Evolutionary conservation across 2,329 filamentous ascomycete species (phyloP).

Genomic region (Ceratocystis eucalypticola): DNA sequence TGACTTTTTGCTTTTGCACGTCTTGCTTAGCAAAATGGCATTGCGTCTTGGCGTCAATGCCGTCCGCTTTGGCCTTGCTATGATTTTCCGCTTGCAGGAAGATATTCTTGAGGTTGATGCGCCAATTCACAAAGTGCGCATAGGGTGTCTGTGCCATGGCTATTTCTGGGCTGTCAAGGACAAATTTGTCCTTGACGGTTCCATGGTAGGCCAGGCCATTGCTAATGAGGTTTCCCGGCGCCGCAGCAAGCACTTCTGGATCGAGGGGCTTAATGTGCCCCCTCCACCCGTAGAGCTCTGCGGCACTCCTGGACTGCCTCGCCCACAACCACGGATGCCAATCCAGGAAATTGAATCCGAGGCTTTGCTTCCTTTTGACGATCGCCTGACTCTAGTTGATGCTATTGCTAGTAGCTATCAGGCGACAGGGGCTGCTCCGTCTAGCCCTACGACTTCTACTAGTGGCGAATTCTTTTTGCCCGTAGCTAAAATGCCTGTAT

Average conservation of each 20-base stretch:
- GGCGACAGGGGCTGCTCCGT: constrained; percentile 48
- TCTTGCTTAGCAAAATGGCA: constrained; percentile 61
- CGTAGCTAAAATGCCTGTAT: constrained; percentile 4
- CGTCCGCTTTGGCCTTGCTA: constrained; percentile 63
- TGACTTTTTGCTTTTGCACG: constrained; percentile 64
- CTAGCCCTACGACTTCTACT: constrained; percentile 58
- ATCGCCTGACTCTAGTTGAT: constrained; percentile 57
- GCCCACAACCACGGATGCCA: constrained; percentile 34
- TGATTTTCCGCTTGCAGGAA: constrained; percentile 80
- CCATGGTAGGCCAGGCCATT: constrained; percentile 55
- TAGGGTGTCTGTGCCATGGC: constrained; percentile 75
- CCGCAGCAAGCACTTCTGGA: constrained; percentile 63
- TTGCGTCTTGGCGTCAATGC: constrained; percentile 72
- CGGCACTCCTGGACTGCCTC: constrained; percentile 36
- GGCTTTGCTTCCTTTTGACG: constrained; percentile 61
- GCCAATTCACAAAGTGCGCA: constrained; percentile 58
- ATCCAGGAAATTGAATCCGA: constrained; percentile 45
- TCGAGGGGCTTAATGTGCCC: constrained; percentile 59
- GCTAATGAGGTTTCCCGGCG: constrained; percentile 63
- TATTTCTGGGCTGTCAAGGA: constrained; percentile 74
- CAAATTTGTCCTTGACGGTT: constrained; percentile 61
- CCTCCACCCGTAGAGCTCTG: constrained; percentile 51
- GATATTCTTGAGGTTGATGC: constrained; percentile 56
- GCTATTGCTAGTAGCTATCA: constrained; percentile 61
- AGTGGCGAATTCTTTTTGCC: constrained; percentile 31